Base-by-base conservation (phyloP, 768 basidiomycete genomes). In the Strobilomyces confusus region DNA sequence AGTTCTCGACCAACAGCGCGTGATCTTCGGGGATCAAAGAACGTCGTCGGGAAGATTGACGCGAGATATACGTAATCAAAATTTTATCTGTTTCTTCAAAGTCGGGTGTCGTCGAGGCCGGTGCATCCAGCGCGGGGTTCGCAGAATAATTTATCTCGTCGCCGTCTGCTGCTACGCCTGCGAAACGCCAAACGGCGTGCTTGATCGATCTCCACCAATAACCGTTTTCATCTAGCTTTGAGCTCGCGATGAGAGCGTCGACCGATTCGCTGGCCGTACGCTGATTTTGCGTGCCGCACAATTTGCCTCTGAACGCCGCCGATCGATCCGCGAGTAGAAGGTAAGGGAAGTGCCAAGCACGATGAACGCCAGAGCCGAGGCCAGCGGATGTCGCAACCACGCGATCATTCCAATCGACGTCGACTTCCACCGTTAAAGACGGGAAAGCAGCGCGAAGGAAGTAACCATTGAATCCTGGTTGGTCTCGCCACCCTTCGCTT, bases 171-270 rank as follows among this genome's bases (percentile, higher is more conserved):
- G 63, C 63, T 2, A 76, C 77, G 3, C 87, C 84, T 1, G 85
- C 83, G 57, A 87, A 91, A 46, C 80, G 73, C 70, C 88, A 78
- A 26, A 92, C 78, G 3, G 79, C 79, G 34, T 77, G 67, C 32
- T 86, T 74, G 20, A 93, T 64, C n/a, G 85, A 81, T 62, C 84
- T 83, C 89, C 90, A 94, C 89, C 89, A 93, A 40, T 77, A 78
- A 26, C 78, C 80, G 30, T 48, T 32, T 15, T 42, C 25, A 19
- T 61, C 60, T 51, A 69, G 23, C 7, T 75, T 78, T 37, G 69
- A 71, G 6, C 69, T 60, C 36, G 63, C 58, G 32, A 65, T 34
- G 76, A 86, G 81, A 53, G 72, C 68, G 44, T 84, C 77, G 69
- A 79, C 75, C 9, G 90, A 84, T 64, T 84, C 82, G 1, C 85